Evolutionary conservation across 108 stramenopile species (phyloP).

Genomic region (Nitzschia sp.): DNA sequence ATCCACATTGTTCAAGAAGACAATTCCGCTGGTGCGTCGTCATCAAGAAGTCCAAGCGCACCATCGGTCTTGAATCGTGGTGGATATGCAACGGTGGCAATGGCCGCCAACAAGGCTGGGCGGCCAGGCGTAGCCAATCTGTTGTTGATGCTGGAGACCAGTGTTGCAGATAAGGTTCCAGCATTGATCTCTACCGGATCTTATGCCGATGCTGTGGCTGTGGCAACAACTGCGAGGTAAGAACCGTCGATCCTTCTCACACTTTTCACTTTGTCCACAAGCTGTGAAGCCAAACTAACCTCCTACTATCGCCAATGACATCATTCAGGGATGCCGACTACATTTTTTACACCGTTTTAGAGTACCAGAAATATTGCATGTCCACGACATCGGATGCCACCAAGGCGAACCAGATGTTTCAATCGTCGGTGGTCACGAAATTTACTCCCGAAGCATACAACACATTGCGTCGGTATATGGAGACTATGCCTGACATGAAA

Average conservation of each 20-base stretch:
- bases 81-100: conserved; percentile 76
- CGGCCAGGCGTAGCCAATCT: conserved; percentile 77
- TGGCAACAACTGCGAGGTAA: conserved; percentile 61
- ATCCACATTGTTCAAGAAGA: conserved; percentile 71
- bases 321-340: conserved; percentile 60
- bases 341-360: conserved; percentile 60
- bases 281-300: no score
- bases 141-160: conserved; percentile 72
- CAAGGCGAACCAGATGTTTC: conserved; percentile 44
- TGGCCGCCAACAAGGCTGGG: conserved; percentile 74
- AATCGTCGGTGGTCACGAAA: conserved; percentile 61
- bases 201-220: conserved; percentile 77
- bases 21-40: conserved; percentile 18
- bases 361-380: conserved; percentile 60
- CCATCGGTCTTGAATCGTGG: conserved; percentile 59
- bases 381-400: conserved; percentile 21
- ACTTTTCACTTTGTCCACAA: not conserved
- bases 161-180: conserved; percentile 80
- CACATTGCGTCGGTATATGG: conserved; percentile 52
- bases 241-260: not conserved
- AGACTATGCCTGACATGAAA: conserved; percentile 50
- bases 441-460: conserved; percentile 76
- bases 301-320: not conserved
- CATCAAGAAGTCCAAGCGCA: not conserved
- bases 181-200: conserved; percentile 72